phyloP scores from a whole-genome alignment of 148 eudicot species.

The Amaranthus cruentus region DNA sequence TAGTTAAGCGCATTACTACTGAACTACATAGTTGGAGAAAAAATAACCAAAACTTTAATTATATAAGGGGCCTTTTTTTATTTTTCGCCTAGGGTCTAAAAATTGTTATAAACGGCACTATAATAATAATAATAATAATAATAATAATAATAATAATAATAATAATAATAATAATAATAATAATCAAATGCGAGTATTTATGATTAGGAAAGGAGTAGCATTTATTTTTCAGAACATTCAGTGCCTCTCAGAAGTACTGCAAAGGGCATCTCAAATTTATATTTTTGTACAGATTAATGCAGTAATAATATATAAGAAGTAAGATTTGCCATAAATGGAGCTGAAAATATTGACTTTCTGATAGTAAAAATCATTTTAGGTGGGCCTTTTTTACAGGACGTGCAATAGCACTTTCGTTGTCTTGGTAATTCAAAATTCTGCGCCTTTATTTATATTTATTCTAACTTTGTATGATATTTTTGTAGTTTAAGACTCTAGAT shows the following conservation, averaged over 20 bases:
- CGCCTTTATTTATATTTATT: constrained; percentile 8
- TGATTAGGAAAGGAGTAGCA: no score
- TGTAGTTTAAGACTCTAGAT: background rate
- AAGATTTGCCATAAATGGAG: constrained; percentile 13
- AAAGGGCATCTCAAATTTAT: background rate
- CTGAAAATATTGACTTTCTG: constrained; percentile 22
- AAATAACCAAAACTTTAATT: no score
- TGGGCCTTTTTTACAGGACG: background rate
- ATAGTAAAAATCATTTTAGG: background rate
- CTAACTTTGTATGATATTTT: constrained; percentile 5
- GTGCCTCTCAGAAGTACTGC: constrained; percentile 2
- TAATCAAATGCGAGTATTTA: no score
- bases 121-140: no score
- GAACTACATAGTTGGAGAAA: no score
- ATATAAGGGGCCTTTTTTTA: no score
- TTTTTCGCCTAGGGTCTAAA: no score
- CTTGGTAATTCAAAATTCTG: constrained; percentile 11
- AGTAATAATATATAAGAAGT: no score
- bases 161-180: no score
- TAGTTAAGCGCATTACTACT: no score
- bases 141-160: no score
- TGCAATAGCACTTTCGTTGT: constrained; percentile 20
- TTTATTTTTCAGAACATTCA: constrained; percentile 4
- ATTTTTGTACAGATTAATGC: background rate
- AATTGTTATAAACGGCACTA: no score